Base-by-base conservation (phyloP, 2,329 filamentous ascomycete genomes). In the Penicillium sp. region DNA sequence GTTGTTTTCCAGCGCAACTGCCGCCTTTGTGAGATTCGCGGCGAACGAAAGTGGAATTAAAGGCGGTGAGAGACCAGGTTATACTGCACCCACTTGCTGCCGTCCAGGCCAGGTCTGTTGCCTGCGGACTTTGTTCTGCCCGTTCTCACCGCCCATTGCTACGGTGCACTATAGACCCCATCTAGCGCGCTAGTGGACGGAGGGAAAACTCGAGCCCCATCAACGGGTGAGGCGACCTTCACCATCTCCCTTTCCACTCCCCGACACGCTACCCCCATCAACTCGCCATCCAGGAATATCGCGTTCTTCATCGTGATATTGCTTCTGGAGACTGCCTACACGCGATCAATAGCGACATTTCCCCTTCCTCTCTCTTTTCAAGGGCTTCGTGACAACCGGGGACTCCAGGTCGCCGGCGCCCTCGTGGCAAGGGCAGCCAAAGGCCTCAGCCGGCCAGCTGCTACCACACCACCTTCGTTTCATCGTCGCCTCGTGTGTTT, bases 361-460 rank as follows among this genome's bases (percentile, higher is more conserved):
- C 53, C 58, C 61, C 63, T 67, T 69, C 73, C 63, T 51, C 64
- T 66, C 66, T 70, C 62, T 65, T 69, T 65, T 69, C 55, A 54
- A 65, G 65, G 68, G 67, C 70, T 72, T 71, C 71, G 72, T 70
- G 69, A 73, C 72, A 68, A 73, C 69, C 67, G 73, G 73, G 69
- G 67, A 73, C 64, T 56, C 50, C 66, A 68, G 74, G 74, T 75
- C 73, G 70, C 73, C 71, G 77, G 76, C 77, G 76, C 76, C 77
- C 77, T 78, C 73, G 76, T 77, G 76, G 76, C 77, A 79, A 78
- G 77, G 76, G 76, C 76, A 77, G 77, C 76, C 77, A 75, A 72
- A 77, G 73, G 75, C 76, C 76, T 77, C 72, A 74, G 66, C 68
- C 73, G 76, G 75, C 76, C 74, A 73, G 72, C 71, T 71, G 70